Conservation (phyloP, 2,329 filamentous ascomycete genomes). For the Pseudocercospora fijiensis region DNA sequence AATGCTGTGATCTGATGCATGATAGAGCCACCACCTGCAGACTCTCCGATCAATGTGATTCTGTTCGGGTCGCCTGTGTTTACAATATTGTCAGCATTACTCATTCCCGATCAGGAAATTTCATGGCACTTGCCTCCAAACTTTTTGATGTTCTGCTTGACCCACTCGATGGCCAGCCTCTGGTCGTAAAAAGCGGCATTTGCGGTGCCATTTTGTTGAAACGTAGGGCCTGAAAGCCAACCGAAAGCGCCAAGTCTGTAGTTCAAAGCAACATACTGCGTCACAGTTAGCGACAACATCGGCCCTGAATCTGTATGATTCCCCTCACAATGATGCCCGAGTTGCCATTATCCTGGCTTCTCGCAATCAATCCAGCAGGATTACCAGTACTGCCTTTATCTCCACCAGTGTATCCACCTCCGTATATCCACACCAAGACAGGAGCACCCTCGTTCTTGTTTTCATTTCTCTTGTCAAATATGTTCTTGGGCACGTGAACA, state of each 20-base stretch:
- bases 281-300: conserved; percentile 21
- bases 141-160: conserved; percentile 42
- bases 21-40: conserved; percentile 55
- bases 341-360: conserved; percentile 41
- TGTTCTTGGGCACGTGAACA: conserved; percentile 39
- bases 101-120: neutral
- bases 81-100: neutral
- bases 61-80: conserved; percentile 42
- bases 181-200: conserved; percentile 57
- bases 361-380: conserved; percentile 35
- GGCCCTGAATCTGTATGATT: neutral
- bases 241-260: conserved; percentile 52
- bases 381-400: conserved; percentile 40
- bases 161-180: conserved; percentile 58
- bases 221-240: conserved; percentile 47
- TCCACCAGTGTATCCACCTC: conserved; percentile 47
- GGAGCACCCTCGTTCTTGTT: conserved; percentile 36
- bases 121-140: conserved; percentile 47
- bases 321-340: conserved; percentile 41
- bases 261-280: conserved; percentile 40
- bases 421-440: conserved; percentile 47
- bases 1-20: conserved; percentile 55
- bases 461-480: conserved; percentile 33
- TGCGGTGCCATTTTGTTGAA: conserved; percentile 45
- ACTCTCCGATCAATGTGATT: conserved; percentile 49